These are phyloP conservation scores for Myrica gale DNA, from an alignment of 306 rosid species.

Conservation along the genomic window DNA sequence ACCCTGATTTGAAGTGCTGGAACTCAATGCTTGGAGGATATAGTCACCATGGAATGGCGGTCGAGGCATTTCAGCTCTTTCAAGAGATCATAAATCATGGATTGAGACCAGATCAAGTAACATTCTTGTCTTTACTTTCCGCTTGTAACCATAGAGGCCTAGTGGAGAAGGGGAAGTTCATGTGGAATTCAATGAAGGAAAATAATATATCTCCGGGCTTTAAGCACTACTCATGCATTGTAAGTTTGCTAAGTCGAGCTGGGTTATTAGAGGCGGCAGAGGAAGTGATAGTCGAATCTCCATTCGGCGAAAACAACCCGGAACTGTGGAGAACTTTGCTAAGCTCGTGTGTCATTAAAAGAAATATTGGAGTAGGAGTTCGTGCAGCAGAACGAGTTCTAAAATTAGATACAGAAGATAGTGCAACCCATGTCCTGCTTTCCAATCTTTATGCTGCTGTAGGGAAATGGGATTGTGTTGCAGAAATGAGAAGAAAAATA, in stretches of 20 bases:
- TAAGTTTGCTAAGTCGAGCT: slow-evolving; percentile 67
- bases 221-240: slow-evolving; percentile 89
- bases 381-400: slow-evolving; percentile 61
- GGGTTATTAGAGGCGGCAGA: slow-evolving; percentile 64
- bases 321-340: slow-evolving; percentile 80
- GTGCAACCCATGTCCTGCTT: slow-evolving; percentile 65
- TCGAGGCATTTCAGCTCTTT: slow-evolving; percentile 59
- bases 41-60: slow-evolving; percentile 71
- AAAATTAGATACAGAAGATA: slow-evolving; percentile 55
- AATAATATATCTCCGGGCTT: slow-evolving; percentile 58
- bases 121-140: slow-evolving; percentile 68
- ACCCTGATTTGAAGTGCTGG: slow-evolving; percentile 80
- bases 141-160: slow-evolving; percentile 66
- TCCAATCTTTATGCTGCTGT: slow-evolving; percentile 71
- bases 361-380: slow-evolving; percentile 64
- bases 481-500: slow-evolving; percentile 59
- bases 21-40: slow-evolving; percentile 93
- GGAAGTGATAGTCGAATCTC: slow-evolving; percentile 56
- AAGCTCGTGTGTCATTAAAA: slow-evolving; percentile 61
- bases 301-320: slow-evolving; percentile 44
- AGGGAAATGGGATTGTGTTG: slow-evolving; percentile 62
- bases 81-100: slow-evolving; percentile 52
- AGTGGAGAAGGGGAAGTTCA: slow-evolving; percentile 52
- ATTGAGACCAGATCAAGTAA: slow-evolving; percentile 63
- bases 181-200: slow-evolving; percentile 65